Base-by-base conservation (phyloP, 202 grass and related monocot genomes). In the Bolboschoenoplectus hybrid region DNA sequence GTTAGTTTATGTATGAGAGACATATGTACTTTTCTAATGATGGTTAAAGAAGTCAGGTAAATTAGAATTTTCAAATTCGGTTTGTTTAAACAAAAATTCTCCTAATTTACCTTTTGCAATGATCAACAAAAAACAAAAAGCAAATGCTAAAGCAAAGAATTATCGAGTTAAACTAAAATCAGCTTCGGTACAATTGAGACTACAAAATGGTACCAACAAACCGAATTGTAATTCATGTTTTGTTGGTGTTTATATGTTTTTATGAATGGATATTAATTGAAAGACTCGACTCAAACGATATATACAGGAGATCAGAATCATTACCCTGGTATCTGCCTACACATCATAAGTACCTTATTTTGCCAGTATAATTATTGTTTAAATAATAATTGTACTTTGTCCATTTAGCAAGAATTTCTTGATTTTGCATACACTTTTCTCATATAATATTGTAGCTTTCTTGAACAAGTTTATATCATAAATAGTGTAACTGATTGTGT, bases 1-100 rank as follows among this genome's bases (percentile, higher is more conserved):
- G 74, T 77, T 77, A n/a, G 53, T 3, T 80, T 80, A 61, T 80
- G 75, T 43, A 80, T 61, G 53, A 60, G 75, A 60, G 56, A 60
- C 14, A 80, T 80, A 60, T 80, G 52, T 80, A 80, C 55, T 80
- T 80, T n/a, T 80, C 14, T 80, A 2, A 40, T 80, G 51, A 41
- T 41, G 7, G 75, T 80, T 80, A 79, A 41, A 57, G 13, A 41
- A 13, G 51, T 26, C 12, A n/a, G 74, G 2, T 57, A 57, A 51
- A 51, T 16, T 74, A 32, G 3, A 52, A 52, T 75, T 11, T 74
- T 34, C 1, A 20, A 67, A 57, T 39, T 35, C n/a, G 34, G 14
- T 80, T 60, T 40, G 75, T 60, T 77, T 78, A 36, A 56, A 39
- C 12, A 35, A 78, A 78, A 17, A 38, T 55, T 57, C 74, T 56